Conservation (phyloP, 306 rosid species). For the Rosa lucieae region DNA sequence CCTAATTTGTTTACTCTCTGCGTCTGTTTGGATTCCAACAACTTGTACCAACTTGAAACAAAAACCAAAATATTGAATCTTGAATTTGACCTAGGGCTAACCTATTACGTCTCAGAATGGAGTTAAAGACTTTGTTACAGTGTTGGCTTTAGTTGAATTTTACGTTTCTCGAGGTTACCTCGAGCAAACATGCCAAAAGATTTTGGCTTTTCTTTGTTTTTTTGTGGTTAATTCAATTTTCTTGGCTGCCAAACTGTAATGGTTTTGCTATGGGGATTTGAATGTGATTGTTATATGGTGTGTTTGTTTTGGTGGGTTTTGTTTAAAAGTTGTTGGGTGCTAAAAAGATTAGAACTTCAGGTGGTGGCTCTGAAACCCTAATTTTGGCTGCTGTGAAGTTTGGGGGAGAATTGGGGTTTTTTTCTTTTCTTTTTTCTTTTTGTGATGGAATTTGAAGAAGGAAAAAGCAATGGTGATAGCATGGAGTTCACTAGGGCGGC, state of each 20-base stretch:
- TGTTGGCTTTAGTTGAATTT: slow-evolving; percentile 20
- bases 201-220: slow-evolving; percentile 7
- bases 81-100: not conserved
- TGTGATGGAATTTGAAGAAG: slow-evolving; percentile 55
- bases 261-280: slow-evolving; percentile 9
- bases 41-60: slow-evolving; percentile 19
- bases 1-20: slow-evolving; percentile 7
- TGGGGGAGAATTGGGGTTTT: slow-evolving; percentile 30
- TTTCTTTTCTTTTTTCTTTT: slow-evolving; percentile 1
- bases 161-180: not conserved
- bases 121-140: not conserved
- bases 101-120: not conserved
- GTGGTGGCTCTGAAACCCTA: slow-evolving; percentile 24
- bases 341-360: slow-evolving; percentile 14
- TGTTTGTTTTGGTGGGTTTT: slow-evolving; percentile 17
- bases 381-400: slow-evolving; percentile 23
- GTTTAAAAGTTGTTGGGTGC: slow-evolving; percentile 21
- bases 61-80: not conserved
- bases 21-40: slow-evolving; percentile 22
- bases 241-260: slow-evolving; percentile 7
- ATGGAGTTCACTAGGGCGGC: slow-evolving; percentile 29
- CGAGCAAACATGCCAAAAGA: not conserved
- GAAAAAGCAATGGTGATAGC: slow-evolving; percentile 37
- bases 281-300: slow-evolving; percentile 11
- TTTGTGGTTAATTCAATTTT: slow-evolving; percentile 7